Evolutionary conservation across 169 alveolate species (phyloP), one percentile per base, ranked within the genome.

Genomic region (Sarcocystis neurona): DNA sequence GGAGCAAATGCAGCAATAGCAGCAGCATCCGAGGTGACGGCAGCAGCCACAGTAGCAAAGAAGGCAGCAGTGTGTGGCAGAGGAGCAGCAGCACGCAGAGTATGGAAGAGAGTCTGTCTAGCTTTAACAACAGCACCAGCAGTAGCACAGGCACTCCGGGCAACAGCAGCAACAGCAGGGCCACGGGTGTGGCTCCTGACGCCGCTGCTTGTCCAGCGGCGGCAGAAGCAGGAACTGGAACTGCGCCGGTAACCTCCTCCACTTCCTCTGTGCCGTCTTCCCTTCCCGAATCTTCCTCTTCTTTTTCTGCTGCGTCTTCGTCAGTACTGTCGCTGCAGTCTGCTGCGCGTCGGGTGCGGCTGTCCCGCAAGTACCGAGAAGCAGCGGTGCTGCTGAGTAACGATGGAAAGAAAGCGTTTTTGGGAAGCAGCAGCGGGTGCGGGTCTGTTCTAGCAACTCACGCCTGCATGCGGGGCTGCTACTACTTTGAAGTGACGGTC

Each of bases 391-490:
- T 85, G 23, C 41, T 86, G 60, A 74, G 90, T 20, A 48, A 20
- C 75, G 82, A 72, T 32, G 82, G 82, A 15, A n/a, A 53, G 48
- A 4, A 6, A 30, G 82, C 82, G 34, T n/a, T 46, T 39, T 50
- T 66, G 46, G 80, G 75, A 34, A 77, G 85, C 85, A 77, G 85
- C 66, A 15, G 74, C 47, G 90, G 90, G 39, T 86, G 90, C 75
- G 90, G 90, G 60, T 68, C 70, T n/a, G 90, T 74, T 34, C 46
- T 86, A 66, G 90, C 90, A 18, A 86, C 90, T 34, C 90, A 86
- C 63, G 90, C 84, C 0, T 79, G 85, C 43, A 30, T 56, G n/a
- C 56, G 50, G 43, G 90, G 90, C 43, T 23, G 63, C 32, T 86
- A 37, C 43, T 86, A 63, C 63, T 86, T 86, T 48, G 90, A 86